These are phyloP conservation scores for Ceratocystis smalleyi DNA, from an alignment of 2,329 filamentous ascomycete species.

Conservation along the genomic window DNA sequence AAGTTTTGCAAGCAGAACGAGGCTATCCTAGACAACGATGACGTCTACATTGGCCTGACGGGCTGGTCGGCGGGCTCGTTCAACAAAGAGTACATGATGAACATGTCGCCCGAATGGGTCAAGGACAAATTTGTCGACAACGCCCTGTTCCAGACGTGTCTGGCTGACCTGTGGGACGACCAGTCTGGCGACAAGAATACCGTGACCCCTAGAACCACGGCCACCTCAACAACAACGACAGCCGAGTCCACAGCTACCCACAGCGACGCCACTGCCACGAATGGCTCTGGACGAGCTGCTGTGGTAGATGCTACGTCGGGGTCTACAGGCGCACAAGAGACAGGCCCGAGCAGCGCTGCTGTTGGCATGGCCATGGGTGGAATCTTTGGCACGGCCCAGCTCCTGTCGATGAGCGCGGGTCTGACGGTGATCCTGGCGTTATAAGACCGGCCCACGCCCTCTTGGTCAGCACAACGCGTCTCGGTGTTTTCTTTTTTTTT, in stretches of 20 bases:
- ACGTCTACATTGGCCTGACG: slow-evolving; percentile 33
- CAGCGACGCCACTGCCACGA: not conserved
- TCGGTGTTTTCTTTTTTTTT: not conserved
- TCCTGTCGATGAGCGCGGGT: not conserved
- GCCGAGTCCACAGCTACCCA: not conserved
- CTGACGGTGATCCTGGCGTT: not conserved
- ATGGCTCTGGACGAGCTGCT: not conserved
- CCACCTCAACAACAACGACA: not conserved
- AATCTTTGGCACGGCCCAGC: not conserved
- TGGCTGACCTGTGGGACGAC: slow-evolving; percentile 19
- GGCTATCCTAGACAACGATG: slow-evolving; percentile 31
- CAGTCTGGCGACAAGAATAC: not conserved
- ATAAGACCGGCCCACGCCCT: not conserved
- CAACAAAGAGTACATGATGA: slow-evolving; percentile 28
- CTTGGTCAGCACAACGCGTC: not conserved
- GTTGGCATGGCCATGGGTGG: not conserved
- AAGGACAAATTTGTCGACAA: slow-evolving; percentile 18
- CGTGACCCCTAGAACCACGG: not conserved
- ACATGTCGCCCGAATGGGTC: slow-evolving; percentile 27
- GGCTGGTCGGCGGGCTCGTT: slow-evolving; percentile 34
- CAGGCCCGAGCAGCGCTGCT: not conserved
- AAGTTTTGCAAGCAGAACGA: slow-evolving; percentile 33
- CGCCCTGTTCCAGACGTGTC: slow-evolving; percentile 20
- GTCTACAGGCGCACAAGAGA: not conserved
- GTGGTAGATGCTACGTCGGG: not conserved